A percentile compares a stretch with the other conserved stretches of the same genome.
Evolutionary conservation across 371 early-diverging fungal species (phyloP).

Genomic region (Entomophthora muscae): DNA sequence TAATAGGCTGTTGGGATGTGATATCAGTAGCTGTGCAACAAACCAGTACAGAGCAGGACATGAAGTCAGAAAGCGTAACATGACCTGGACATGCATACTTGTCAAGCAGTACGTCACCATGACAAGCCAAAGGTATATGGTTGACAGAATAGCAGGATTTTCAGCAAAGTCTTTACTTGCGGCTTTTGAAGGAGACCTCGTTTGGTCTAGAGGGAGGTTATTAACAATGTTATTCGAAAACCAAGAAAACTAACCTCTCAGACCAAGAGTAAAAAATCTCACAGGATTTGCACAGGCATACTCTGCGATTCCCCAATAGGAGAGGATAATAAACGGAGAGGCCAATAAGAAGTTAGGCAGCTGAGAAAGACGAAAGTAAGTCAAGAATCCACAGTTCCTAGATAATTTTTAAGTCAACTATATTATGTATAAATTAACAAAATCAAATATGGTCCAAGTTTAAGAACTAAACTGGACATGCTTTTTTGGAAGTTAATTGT

Average conservation of each 20-base stretch:
- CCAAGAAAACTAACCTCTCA: no score
- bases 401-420: no score
- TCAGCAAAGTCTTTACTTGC: background rate
- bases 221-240: background rate
- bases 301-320: background rate
- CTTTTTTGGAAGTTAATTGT: no score
- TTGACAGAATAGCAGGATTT: background rate
- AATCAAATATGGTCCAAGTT: no score
- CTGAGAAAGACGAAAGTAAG: background rate
- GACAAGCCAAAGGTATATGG: background rate
- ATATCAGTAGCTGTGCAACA: background rate
- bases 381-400: slow-evolving; percentile 3
- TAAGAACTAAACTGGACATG: no score
- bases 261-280: slow-evolving; percentile 2
- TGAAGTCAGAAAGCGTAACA: background rate
- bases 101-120: background rate
- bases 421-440: no score
- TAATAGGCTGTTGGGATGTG: background rate
- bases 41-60: background rate
- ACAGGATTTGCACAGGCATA: background rate
- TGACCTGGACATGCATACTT: background rate
- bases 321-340: background rate
- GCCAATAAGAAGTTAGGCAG: slow-evolving; percentile 5
- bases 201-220: background rate
- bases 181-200: background rate